These are phyloP conservation scores for Adansonia gregorii DNA, from an alignment of 441 rosid species.

Conservation along the genomic window DNA sequence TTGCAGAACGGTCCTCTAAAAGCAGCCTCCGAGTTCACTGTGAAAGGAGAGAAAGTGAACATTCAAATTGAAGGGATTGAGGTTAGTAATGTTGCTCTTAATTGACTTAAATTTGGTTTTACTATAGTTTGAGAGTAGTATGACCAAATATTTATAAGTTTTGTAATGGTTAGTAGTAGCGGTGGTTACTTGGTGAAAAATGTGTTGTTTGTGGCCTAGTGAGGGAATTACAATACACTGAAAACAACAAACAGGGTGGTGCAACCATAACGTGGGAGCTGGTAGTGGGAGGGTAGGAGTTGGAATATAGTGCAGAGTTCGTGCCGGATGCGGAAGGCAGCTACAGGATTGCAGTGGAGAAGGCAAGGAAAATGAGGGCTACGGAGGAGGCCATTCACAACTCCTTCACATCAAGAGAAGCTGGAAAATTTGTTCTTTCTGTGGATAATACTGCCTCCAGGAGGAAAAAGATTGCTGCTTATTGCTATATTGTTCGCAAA, in stretches of 20 bases:
- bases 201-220: no score
- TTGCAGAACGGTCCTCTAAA: constrained; percentile 63
- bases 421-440: constrained; percentile 84
- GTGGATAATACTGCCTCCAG: constrained; percentile 79
- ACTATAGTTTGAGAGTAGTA: no score
- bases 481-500: constrained; percentile 81
- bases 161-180: no score
- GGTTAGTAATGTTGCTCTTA: no score
- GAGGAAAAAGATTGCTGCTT: constrained; percentile 84
- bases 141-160: no score
- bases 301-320: constrained; percentile 95
- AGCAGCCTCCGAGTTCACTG: constrained; percentile 85
- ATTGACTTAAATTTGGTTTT: no score
- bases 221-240: no score
- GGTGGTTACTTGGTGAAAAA: no score
- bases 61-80: constrained; percentile 91
- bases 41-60: constrained; percentile 92
- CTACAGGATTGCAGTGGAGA: constrained; percentile 83
- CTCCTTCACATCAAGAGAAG: constrained; percentile 66
- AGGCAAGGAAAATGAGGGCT: constrained; percentile 51
- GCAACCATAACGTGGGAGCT: constrained; percentile 91
- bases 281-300: constrained; percentile 93
- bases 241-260: constrained; percentile 50
- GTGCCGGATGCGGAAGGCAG: constrained; percentile 76
- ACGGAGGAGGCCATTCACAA: constrained; percentile 75